Evolutionary conservation across 1,284 basidiomycete species (phyloP).

Genomic region (Cutaneotrichosporon arboriforme): DNA sequence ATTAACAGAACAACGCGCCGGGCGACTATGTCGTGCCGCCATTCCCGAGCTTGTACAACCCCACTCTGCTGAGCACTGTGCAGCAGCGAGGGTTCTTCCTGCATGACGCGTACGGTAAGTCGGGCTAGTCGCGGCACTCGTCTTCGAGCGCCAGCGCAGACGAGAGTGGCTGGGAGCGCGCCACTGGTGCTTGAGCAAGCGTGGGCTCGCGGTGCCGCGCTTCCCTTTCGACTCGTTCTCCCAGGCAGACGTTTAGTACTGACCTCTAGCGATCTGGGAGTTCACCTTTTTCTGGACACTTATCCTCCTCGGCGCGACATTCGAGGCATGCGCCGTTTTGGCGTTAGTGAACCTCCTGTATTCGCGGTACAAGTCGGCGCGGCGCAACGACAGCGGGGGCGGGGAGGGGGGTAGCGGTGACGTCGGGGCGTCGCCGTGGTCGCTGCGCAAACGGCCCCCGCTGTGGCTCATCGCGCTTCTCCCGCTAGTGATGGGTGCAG

Average conservation of each 20-base stretch:
- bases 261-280: constrained; percentile 63
- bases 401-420: not conserved
- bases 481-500: constrained; percentile 28
- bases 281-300: constrained; percentile 83
- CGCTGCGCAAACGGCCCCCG: constrained; percentile 27
- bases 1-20: constrained; percentile 17
- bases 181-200: not conserved
- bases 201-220: not conserved
- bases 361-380: constrained; percentile 37
- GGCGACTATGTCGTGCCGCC: constrained; percentile 39
- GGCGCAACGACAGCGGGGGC: not conserved
- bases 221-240: not conserved
- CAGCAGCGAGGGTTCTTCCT: constrained; percentile 40
- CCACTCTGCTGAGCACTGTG: constrained; percentile 42
- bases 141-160: not conserved
- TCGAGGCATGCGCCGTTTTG: constrained; percentile 61
- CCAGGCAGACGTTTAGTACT: not conserved
- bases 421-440: not conserved
- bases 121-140: not conserved
- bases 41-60: constrained; percentile 55
- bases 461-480: constrained; percentile 36
- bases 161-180: not conserved
- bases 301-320: constrained; percentile 65
- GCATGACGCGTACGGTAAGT: constrained; percentile 48
- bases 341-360: constrained; percentile 66